Evolutionary conservation across 768 basidiomycete genomes (phyloP).

Genomic region (Gloeophyllum trabeum): DNA sequence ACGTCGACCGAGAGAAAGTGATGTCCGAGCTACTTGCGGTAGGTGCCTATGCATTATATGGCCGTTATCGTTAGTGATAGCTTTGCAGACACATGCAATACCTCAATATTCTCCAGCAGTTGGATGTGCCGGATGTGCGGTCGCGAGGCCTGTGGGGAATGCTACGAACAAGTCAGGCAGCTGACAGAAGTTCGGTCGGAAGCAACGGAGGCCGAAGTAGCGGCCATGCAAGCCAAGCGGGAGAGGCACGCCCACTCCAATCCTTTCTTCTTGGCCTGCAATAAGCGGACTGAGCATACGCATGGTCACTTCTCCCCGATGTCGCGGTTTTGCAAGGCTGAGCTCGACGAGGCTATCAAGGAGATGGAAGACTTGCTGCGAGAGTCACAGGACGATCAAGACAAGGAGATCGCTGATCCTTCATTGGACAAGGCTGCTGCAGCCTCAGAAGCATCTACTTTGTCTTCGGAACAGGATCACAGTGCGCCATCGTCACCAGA

Average conservation of each 20-base stretch:
- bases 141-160: conserved; percentile 81
- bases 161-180: conserved; percentile 58
- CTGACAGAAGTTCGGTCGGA: conserved; percentile 43
- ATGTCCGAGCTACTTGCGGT: conserved; percentile 83
- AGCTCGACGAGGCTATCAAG: conserved; percentile 51
- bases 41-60: conserved; percentile 14
- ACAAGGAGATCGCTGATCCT: background rate
- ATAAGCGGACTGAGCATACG: conserved; percentile 59
- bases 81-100: conserved; percentile 78
- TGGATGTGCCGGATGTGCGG: conserved; percentile 92
- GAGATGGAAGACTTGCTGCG: conserved; percentile 54
- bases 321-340: conserved; percentile 57
- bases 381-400: conserved; percentile 10
- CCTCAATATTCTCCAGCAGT: conserved; percentile 80
- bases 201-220: conserved; percentile 34
- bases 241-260: conserved; percentile 56
- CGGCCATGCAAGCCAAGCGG: conserved; percentile 35
- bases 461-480: background rate
- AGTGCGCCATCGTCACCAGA: background rate
- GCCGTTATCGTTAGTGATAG: too few relatives aligned
- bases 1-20: conserved; percentile 65
- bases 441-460: background rate
- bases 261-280: conserved; percentile 67
- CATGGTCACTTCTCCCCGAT: conserved; percentile 66
- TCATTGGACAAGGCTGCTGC: background rate